These are phyloP conservation scores for Cystofilobasidium capitatum DNA, from an alignment of 768 basidiomycete genomes.

Conservation along the genomic window DNA sequence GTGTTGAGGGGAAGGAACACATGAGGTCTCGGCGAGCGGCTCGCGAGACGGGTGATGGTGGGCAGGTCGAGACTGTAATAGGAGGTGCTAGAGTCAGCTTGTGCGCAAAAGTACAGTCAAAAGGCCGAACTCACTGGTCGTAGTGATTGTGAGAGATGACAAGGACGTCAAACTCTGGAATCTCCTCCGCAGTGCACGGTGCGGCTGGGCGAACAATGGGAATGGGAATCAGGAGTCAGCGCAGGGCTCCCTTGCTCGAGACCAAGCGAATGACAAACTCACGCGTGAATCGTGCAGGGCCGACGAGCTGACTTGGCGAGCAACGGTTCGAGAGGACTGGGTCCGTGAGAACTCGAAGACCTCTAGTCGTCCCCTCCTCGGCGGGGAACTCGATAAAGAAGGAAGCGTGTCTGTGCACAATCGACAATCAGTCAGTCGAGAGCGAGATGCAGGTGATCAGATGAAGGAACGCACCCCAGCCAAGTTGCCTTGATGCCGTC, in stretches of 20 bases:
- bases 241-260: background rate
- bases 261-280: background rate
- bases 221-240: background rate
- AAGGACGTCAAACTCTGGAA: slow-evolving; percentile 56
- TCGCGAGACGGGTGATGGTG: slow-evolving; percentile 42
- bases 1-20: slow-evolving; percentile 57
- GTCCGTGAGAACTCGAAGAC: slow-evolving; percentile 49
- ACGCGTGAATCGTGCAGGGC: slow-evolving; percentile 48
- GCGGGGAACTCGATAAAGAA: slow-evolving; percentile 49
- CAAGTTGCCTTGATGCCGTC: slow-evolving; percentile 46
- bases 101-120: background rate
- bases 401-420: slow-evolving; percentile 43
- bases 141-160: slow-evolving; percentile 51
- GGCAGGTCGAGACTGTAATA: slow-evolving; percentile 43
- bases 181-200: slow-evolving; percentile 49
- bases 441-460: background rate
- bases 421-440: background rate
- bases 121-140: slow-evolving; percentile 29
- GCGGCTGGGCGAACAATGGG: too few relatives aligned
- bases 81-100: slow-evolving; percentile 29
- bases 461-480: slow-evolving; percentile 41
- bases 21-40: slow-evolving; percentile 39
- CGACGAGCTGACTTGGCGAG: slow-evolving; percentile 45
- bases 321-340: slow-evolving; percentile 49
- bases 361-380: slow-evolving; percentile 36